These are phyloP conservation scores for Geotrichum restrictum DNA, from an alignment of 1,139 yeast species.

Conservation along the genomic window DNA sequence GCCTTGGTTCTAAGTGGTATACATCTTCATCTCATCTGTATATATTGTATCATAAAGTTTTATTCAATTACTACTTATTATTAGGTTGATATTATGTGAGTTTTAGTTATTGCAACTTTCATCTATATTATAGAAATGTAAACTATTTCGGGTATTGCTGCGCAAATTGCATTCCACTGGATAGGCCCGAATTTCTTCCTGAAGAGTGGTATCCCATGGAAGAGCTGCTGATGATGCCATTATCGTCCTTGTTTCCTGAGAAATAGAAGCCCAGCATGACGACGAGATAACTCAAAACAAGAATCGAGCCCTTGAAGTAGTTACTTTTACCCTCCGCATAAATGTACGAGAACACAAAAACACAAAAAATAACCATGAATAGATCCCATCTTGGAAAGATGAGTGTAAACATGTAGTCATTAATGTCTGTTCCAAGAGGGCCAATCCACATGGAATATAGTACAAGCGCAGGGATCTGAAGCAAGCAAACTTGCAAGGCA, in stretches of 20 bases:
- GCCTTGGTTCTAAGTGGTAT: slow-evolving; percentile 21
- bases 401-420: slow-evolving; percentile 63
- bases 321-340: slow-evolving; percentile 97
- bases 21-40: slow-evolving; percentile 8
- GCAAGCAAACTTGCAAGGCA: slow-evolving; percentile 90
- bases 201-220: not conserved
- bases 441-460: slow-evolving; percentile 59
- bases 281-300: slow-evolving; percentile 73
- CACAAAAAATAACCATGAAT: slow-evolving; percentile 78
- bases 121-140: too few species aligned
- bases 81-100: not conserved
- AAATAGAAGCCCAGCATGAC: slow-evolving; percentile 80
- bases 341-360: slow-evolving; percentile 83
- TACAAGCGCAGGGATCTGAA: slow-evolving; percentile 90
- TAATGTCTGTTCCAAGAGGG: slow-evolving; percentile 32
- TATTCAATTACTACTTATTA: not conserved
- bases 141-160: slow-evolving; percentile 2
- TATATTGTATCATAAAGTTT: slow-evolving; percentile 1
- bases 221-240: slow-evolving; percentile 6
- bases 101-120: too few species aligned
- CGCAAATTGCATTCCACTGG: slow-evolving; percentile 1
- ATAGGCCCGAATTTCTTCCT: not conserved
- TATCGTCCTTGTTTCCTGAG: slow-evolving; percentile 37
- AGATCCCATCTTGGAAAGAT: slow-evolving; percentile 96
- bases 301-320: slow-evolving; percentile 89